phyloP scores from a whole-genome alignment of 768 basidiomycete species.

The Tephrocybe rancida region DNA sequence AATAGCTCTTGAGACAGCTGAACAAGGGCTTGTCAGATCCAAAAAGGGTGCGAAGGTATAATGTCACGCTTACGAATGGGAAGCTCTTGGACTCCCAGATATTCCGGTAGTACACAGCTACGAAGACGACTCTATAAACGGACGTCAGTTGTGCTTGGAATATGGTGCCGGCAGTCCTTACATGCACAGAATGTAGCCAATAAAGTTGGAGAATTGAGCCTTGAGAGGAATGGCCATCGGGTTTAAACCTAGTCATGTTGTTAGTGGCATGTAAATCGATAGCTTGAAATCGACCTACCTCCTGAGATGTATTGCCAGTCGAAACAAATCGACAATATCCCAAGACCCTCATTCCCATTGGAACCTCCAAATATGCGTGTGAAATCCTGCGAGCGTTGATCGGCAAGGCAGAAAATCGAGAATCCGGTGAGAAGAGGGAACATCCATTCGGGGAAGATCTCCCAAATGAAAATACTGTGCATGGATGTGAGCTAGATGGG shows the following conservation, averaged over 20 bases:
- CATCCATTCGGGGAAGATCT: slow-evolving; percentile 54
- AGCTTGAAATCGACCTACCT: slow-evolving; percentile 17
- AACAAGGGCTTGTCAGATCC: slow-evolving; percentile 27
- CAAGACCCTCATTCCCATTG: slow-evolving; percentile 67
- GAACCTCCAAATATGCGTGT: slow-evolving; percentile 66
- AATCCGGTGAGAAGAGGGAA: slow-evolving; percentile 64
- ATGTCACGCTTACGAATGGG: slow-evolving; percentile 24
- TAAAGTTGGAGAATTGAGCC: slow-evolving; percentile 47
- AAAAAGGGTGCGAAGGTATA: not conserved
- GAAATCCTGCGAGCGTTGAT: slow-evolving; percentile 44
- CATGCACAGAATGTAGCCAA: slow-evolving; percentile 55
- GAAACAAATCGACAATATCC: slow-evolving; percentile 56
- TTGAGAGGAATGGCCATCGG: slow-evolving; percentile 56
- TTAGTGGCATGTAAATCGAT: not conserved
- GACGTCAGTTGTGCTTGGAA: not conserved
- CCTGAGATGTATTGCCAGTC: slow-evolving; percentile 66
- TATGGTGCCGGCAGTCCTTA: slow-evolving; percentile 22
- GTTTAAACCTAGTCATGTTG: slow-evolving; percentile 30
- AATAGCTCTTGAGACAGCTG: slow-evolving; percentile 57
- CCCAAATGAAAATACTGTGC: slow-evolving; percentile 48
- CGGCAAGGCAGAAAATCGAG: slow-evolving; percentile 59
- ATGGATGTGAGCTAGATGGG: slow-evolving; percentile 11
- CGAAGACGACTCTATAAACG: slow-evolving; percentile 38
- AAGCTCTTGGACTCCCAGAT: slow-evolving; percentile 48
- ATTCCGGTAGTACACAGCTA: slow-evolving; percentile 56